Evolutionary conservation across 768 basidiomycete genomes (phyloP).

Genomic region (Suillus occidentalis): DNA sequence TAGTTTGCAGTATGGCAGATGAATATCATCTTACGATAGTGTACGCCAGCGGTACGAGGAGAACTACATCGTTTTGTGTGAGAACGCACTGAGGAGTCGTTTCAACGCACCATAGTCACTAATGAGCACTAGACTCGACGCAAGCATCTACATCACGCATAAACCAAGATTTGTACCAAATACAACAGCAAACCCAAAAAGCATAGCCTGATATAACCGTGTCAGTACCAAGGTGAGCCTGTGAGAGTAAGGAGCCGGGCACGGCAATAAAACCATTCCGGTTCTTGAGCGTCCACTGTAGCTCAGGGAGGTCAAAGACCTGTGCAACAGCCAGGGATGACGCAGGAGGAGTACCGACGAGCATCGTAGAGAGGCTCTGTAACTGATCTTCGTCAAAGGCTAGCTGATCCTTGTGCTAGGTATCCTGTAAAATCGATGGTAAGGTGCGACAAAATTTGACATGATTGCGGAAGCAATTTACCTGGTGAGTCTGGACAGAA

Average conservation of each 20-base stretch:
- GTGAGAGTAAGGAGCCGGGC: slow-evolving; percentile 51
- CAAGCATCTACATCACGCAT: slow-evolving; percentile 44
- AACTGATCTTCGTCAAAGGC: slow-evolving; percentile 89
- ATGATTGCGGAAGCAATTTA: slow-evolving; percentile 26
- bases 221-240: slow-evolving; percentile 43
- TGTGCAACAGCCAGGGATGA: slow-evolving; percentile 17
- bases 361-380: slow-evolving; percentile 82
- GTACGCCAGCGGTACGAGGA: too few species aligned
- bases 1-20: too few species aligned
- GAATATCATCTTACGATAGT: too few species aligned
- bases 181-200: not conserved
- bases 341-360: slow-evolving; percentile 63
- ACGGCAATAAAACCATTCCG: slow-evolving; percentile 54
- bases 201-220: too few species aligned
- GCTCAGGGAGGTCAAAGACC: slow-evolving; percentile 43
- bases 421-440: slow-evolving; percentile 55
- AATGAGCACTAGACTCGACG: slow-evolving; percentile 18
- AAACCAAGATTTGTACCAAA: slow-evolving; percentile 18
- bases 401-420: slow-evolving; percentile 88
- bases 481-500: slow-evolving; percentile 57
- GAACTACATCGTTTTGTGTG: too few species aligned
- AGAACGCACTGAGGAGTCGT: not conserved
- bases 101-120: slow-evolving; percentile 30
- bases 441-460: slow-evolving; percentile 7
- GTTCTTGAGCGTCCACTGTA: slow-evolving; percentile 55